Percentiles rank a stretch among this genome's conserved stretches.
phyloP scores from a whole-genome alignment of 1,139 yeast species.

The Trichomonascaceae sp. region DNA sequence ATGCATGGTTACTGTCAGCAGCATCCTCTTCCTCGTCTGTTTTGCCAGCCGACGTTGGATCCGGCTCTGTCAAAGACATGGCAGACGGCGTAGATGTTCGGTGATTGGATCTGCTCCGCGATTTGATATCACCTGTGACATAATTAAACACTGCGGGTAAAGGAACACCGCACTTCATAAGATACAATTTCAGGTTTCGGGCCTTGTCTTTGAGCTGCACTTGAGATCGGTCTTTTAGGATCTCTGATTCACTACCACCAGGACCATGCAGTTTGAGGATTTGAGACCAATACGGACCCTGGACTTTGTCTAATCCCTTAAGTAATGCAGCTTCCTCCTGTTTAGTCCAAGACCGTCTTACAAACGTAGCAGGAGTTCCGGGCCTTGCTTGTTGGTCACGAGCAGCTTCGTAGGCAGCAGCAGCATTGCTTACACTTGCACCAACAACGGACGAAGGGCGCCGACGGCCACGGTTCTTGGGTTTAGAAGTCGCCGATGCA shows the following conservation, averaged over 20 bases:
- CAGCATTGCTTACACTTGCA: constrained; percentile 16
- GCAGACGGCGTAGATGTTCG: not conserved
- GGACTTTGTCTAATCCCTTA: constrained; percentile 64
- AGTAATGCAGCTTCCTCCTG: constrained; percentile 84
- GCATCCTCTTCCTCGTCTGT: not conserved
- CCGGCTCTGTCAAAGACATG: not conserved
- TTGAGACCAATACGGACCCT: constrained; percentile 92
- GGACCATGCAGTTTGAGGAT: constrained; percentile 85
- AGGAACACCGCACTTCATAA: constrained; percentile 49
- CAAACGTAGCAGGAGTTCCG: constrained; percentile 4
- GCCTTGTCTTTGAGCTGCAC: constrained; percentile 95
- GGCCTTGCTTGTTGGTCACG: constrained; percentile 11
- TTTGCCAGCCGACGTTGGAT: not conserved
- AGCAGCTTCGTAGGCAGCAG: constrained; percentile 25
- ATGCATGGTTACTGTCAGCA: constrained; percentile 9
- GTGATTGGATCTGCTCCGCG: constrained; percentile 32
- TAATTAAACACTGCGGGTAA: constrained; percentile 72
- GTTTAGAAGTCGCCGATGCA: not conserved
- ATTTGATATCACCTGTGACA: constrained; percentile 80
- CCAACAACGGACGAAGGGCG: constrained; percentile 1
- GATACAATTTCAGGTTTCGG: constrained; percentile 86
- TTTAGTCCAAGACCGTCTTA: constrained; percentile 65
- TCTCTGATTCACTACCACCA: constrained; percentile 82
- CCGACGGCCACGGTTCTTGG: not conserved
- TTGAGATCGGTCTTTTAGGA: constrained; percentile 77